Evolutionary conservation across 2,329 filamentous ascomycete genomes (phyloP).

Genomic region (Cryphonectria carpinicola): DNA sequence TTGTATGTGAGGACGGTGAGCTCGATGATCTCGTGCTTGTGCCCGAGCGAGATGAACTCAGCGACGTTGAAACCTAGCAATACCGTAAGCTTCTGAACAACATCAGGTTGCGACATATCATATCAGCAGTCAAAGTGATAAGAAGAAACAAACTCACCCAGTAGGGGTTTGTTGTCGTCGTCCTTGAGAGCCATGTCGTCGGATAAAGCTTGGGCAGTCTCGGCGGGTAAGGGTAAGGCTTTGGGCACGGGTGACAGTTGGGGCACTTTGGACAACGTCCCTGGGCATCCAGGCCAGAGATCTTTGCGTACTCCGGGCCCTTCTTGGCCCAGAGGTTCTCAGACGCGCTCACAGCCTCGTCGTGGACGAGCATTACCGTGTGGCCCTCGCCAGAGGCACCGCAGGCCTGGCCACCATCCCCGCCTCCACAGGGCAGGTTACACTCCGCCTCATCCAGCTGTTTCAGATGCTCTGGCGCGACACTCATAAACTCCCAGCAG

Average conservation of each 20-base stretch:
- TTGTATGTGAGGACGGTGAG: not conserved
- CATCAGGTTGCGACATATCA: not conserved
- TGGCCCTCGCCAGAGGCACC: not conserved
- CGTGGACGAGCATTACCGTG: not conserved
- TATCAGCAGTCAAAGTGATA: not conserved
- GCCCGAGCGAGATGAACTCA: not conserved
- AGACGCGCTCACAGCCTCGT: not conserved
- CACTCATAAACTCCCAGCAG: slow-evolving; percentile 11
- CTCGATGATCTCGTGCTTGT: not conserved
- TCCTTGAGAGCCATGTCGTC: not conserved
- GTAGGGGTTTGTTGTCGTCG: not conserved
- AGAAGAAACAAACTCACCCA: not conserved
- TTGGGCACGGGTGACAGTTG: slow-evolving; percentile 1
- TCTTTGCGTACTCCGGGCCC: not conserved
- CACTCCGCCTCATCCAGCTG: not conserved
- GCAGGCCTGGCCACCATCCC: not conserved
- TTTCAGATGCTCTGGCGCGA: not conserved
- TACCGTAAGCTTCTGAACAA: not conserved
- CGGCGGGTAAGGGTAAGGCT: slow-evolving; percentile 8
- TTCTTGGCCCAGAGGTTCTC: not conserved
- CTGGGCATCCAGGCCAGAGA: not conserved
- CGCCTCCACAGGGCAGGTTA: not conserved
- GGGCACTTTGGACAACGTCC: not conserved
- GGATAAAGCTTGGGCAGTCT: not conserved
- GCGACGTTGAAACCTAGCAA: not conserved